phyloP scores from a whole-genome alignment of 2,329 filamentous ascomycete species.

The Aureobasidium melanogenum region DNA sequence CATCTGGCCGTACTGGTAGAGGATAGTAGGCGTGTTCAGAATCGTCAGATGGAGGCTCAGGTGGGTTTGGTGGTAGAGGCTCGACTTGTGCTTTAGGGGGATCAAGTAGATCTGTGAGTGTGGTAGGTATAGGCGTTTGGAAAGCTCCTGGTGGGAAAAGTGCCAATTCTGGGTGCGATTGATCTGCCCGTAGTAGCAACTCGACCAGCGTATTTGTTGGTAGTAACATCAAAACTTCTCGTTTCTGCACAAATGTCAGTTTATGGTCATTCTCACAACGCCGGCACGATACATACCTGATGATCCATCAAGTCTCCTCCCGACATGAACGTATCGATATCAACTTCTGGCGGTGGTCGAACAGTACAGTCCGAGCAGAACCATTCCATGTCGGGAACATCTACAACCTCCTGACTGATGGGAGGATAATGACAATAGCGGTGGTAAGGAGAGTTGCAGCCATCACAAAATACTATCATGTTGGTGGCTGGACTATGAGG shows the following conservation, averaged over 20 bases:
- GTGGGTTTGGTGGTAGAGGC: constrained; percentile 16
- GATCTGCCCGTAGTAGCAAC: constrained; percentile 54
- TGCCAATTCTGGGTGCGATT: constrained; percentile 55
- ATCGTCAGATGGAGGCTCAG: constrained; percentile 7
- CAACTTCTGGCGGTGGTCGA: constrained; percentile 33
- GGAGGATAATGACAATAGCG: constrained; percentile 71
- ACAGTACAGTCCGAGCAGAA: constrained; percentile 56
- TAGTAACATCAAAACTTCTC: constrained; percentile 44
- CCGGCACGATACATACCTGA: constrained; percentile 27
- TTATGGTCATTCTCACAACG: not conserved
- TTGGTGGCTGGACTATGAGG: constrained; percentile 65
- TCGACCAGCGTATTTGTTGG: constrained; percentile 54
- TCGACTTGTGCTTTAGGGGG: constrained; percentile 25
- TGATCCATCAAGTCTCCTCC: constrained; percentile 33
- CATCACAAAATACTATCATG: constrained; percentile 78
- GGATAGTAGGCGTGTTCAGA: constrained; percentile 14
- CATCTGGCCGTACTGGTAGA: constrained; percentile 22
- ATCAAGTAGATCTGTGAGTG: constrained; percentile 15
- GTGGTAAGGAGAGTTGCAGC: constrained; percentile 72
- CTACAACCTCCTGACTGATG: constrained; percentile 61
- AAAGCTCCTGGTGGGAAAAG: constrained; percentile 45
- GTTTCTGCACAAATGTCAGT: constrained; percentile 5
- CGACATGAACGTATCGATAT: constrained; percentile 31
- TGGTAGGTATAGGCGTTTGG: constrained; percentile 4
- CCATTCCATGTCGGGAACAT: constrained; percentile 61